Percentiles rank a stretch among this genome's conserved stretches.
These are phyloP conservation scores for Beauveria scarabaeidicola DNA, from an alignment of 2,329 filamentous ascomycete species.

Conservation along the genomic window DNA sequence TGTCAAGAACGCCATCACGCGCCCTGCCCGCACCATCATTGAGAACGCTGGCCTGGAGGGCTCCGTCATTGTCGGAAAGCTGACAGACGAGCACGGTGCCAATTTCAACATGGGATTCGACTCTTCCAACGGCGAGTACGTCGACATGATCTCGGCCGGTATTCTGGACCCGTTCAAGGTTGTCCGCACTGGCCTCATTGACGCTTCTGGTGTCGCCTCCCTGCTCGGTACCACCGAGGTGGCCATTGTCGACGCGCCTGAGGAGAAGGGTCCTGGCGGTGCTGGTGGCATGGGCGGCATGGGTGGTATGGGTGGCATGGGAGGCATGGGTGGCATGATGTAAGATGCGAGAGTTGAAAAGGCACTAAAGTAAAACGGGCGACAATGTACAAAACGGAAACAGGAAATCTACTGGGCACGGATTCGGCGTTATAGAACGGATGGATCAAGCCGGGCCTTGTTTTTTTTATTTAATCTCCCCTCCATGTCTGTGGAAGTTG, in stretches of 20 bases:
- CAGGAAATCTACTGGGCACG: constrained; percentile 13
- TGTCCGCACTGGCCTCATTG: constrained; percentile 88
- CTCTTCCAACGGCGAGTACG: constrained; percentile 93
- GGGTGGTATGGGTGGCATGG: constrained; percentile 53
- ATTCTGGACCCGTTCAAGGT: constrained; percentile 99
- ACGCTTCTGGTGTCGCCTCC: constrained; percentile 92
- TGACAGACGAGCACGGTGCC: constrained; percentile 80
- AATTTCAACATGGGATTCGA: constrained; percentile 99
- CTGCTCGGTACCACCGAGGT: constrained; percentile 97
- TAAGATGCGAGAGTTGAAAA: constrained; percentile 29
- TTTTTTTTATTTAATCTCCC: constrained; percentile 14
- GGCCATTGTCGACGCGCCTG: constrained; percentile 89
- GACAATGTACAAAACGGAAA: constrained; percentile 11
- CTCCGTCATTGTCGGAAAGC: constrained; percentile 94
- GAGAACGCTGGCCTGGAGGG: constrained; percentile 97
- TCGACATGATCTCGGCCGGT: constrained; percentile 95
- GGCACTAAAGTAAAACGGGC: constrained; percentile 1
- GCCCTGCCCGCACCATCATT: constrained; percentile 87
- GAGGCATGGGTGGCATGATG: constrained; percentile 55
- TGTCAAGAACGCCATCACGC: constrained; percentile 95
- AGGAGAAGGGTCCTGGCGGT: constrained; percentile 72
- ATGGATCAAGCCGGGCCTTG: constrained; percentile 24
- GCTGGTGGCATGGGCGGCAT: constrained; percentile 60
- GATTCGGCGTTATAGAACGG: constrained; percentile 12
- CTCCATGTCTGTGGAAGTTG: constrained; percentile 10